Evolutionary conservation across 352 stramenopile genomes (phyloP), one percentile per base, ranked within the genome.

Genomic region (Phytophthora boehmeriae): DNA sequence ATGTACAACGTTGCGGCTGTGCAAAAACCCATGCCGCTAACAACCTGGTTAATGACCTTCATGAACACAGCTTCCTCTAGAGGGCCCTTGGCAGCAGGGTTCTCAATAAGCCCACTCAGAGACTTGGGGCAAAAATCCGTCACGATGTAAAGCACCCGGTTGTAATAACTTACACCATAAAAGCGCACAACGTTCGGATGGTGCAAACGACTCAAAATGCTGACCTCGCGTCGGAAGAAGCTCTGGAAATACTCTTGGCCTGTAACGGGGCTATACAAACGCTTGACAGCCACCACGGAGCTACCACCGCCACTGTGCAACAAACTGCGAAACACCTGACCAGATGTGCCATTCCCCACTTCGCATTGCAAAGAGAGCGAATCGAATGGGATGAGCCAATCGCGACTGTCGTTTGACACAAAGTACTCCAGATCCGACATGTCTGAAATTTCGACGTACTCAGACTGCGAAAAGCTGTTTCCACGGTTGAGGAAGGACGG

Each of bases 381-480:
- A 62, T 96, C 82, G 38, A 95, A 96, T 42, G 84, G 86, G 35
- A 97, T 95, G n/a, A 97, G 75, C 89, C 89, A 97, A 59, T 97
- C 89, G 44, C 83, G 76, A 16, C 78, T 90, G 62, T 94, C 86
- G 54, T 92, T 93, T 27, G 84, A 93, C 8, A 96, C 86, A 38
- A 95, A 95, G 50, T 90, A 92, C 68, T 95, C 86, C 35, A 95
- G 67, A 54, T 95, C 86, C 30, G 83, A 78, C 84, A 95, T 88
- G 56, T 89, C 83, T 34, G 84, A 88, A 58, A 95, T 95, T 39
- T 95, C 86, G 11, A 95, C 73, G 56, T 95, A 95, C 62, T 92
- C 86, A 8, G 86, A 91, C 20, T 84, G 75, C 20, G 83, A 88
- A 45, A 93, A 95, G 47, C 78, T 93, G 46, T 80, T 83, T 45